Conservation (phyloP, 495 filamentous ascomycete species). For the Penicillium cinerascens region DNA sequence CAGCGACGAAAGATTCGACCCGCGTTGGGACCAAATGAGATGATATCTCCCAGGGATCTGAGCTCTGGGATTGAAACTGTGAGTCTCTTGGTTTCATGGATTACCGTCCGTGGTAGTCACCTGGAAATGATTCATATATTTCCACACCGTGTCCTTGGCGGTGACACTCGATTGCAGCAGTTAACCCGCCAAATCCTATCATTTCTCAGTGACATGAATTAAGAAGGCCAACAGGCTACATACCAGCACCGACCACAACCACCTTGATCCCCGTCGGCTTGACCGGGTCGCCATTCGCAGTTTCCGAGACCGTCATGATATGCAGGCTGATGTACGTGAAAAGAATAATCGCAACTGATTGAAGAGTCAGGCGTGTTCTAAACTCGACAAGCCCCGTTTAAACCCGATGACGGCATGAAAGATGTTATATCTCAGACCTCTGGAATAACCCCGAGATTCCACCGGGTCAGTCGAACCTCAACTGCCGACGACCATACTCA, state of each 20-base stretch:
- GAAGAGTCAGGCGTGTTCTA: background rate
- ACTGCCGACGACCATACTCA: conserved; percentile 9
- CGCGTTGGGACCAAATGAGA: conserved; percentile 60
- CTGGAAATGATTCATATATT: conserved; percentile 56
- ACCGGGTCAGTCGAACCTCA: background rate
- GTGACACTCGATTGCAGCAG: conserved; percentile 59
- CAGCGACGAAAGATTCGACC: conserved; percentile 54
- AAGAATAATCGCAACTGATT: no score
- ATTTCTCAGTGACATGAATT: background rate
- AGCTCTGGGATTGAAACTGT: conserved; percentile 29
- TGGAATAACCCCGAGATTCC: conserved; percentile 9
- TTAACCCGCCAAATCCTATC: conserved; percentile 58
- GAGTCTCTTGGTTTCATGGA: background rate
- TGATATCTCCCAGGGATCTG: conserved; percentile 59
- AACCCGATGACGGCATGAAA: background rate
- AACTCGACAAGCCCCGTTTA: background rate
- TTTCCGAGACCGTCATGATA: conserved; percentile 2
- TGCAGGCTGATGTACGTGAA: background rate
- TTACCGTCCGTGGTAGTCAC: background rate
- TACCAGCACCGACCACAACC: conserved; percentile 54
- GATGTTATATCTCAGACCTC: background rate
- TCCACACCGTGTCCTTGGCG: conserved; percentile 62
- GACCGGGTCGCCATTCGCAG: background rate
- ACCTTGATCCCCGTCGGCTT: conserved; percentile 51
- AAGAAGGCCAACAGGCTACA: background rate